Percentiles rank a stretch among this genome's conserved stretches.
These are phyloP conservation scores for Lyophyllum decastes DNA, from an alignment of 768 basidiomycete species.

Conservation along the genomic window DNA sequence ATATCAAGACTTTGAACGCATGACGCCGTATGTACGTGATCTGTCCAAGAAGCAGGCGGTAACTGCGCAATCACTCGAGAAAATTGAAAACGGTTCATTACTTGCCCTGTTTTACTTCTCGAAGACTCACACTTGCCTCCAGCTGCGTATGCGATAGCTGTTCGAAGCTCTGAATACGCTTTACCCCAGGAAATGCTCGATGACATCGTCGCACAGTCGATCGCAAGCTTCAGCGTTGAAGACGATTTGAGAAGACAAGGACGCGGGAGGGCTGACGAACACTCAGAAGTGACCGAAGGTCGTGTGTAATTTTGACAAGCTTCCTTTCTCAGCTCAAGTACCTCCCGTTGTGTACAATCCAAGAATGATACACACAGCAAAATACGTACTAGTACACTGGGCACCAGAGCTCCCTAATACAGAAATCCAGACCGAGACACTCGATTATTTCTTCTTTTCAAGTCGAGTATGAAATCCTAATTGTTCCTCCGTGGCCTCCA, in stretches of 20 bases:
- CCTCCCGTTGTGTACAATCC: neutral
- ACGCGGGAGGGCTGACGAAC: slow-evolving; percentile 20
- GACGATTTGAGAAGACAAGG: slow-evolving; percentile 4
- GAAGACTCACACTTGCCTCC: slow-evolving; percentile 5
- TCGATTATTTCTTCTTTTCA: neutral
- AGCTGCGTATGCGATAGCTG: slow-evolving; percentile 75
- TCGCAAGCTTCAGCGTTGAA: slow-evolving; percentile 30
- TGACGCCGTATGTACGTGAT: slow-evolving; percentile 69
- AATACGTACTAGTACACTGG: neutral
- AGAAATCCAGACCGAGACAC: neutral
- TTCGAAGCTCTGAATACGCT: slow-evolving; percentile 76
- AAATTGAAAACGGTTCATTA: slow-evolving; percentile 85
- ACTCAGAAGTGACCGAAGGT: slow-evolving; percentile 19
- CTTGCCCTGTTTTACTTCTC: neutral
- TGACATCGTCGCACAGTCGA: slow-evolving; percentile 59
- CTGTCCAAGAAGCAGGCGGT: slow-evolving; percentile 87
- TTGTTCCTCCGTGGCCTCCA: slow-evolving; percentile 18
- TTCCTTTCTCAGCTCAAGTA: neutral
- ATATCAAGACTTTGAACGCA: slow-evolving; percentile 73
- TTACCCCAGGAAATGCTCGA: slow-evolving; percentile 67
- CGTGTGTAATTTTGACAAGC: neutral
- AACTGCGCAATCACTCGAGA: slow-evolving; percentile 84
- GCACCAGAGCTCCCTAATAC: neutral
- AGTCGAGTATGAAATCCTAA: slow-evolving; percentile 22
- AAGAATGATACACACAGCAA: neutral